Base-by-base conservation (phyloP, 495 filamentous ascomycete genomes). In the Ramalina peruviana region DNA sequence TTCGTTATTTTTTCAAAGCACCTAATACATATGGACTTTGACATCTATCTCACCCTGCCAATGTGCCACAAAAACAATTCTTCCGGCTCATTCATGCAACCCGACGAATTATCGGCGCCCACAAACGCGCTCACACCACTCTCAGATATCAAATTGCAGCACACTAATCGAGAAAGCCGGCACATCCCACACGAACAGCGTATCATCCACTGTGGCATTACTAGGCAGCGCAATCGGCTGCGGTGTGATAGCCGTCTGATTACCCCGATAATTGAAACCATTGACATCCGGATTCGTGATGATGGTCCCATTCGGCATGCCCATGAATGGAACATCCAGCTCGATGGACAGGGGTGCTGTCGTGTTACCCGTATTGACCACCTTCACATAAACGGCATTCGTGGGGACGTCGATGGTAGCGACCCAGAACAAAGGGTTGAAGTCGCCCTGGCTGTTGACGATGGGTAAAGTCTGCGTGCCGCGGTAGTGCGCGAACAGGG, bases 341-440 rank as follows among this genome's bases (percentile, higher is more conserved):
- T 62, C 50, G 26, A 58, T 61, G 3, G 26, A 62, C 43, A 65
- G 54, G 19, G 59, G 51, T 15, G 49, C 55, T 56, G 67, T 48
- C 61, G 65, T 25, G 60, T 68, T 48, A 58, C 48, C 56, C 15
- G 59, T 48, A 36, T 65, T 67, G 30, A 65, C 52, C 13, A 49
- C 50, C 1, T 43, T 50, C 19, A 50, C 4, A 33, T 70, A 69
- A 21, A 71, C 40, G 27, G 58, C 58, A 27, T 65, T 60, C 7
- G 60, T 60, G 4, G 56, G 56, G 1, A 63, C 57, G 19, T 58
- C 65, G 16, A 59, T 63, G 10, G 72, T 66, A 6, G 77, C 77
- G 3, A 77, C 79, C 60, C 73, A 83, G 62, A 76, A 85, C 0
- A 76, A 56, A 0, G 80, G 80, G 6, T 69, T 68, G 59, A 79